Conservation (phyloP, 1,284 basidiomycete genomes). For the Ustilago trichophora region DNA sequence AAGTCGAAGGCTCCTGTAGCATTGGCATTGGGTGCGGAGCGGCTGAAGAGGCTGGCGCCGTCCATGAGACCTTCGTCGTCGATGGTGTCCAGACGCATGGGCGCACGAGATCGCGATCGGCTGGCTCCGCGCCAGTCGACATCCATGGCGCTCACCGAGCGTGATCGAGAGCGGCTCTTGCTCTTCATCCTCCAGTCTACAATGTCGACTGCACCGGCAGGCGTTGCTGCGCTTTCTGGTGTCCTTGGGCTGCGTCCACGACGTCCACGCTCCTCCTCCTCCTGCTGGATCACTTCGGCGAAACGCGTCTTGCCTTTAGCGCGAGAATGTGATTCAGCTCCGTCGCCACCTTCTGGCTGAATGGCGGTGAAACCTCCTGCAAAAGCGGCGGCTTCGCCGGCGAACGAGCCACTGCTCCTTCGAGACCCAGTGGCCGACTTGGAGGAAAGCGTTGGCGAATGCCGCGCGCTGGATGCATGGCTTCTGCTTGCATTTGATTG, state of each 20-base stretch:
- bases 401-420: conserved; percentile 47
- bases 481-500: conserved; percentile 28
- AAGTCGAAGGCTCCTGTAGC: conserved; percentile 39
- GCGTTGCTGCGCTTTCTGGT: conserved; percentile 51
- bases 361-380: conserved; percentile 37
- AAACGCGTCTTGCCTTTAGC: conserved; percentile 69
- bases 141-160: conserved; percentile 76
- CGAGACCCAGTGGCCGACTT: conserved; percentile 30
- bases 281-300: conserved; percentile 66
- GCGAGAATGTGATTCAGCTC: conserved; percentile 3
- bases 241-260: conserved; percentile 54
- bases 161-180: conserved; percentile 68
- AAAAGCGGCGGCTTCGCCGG: conserved; percentile 9
- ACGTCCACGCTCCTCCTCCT: conserved; percentile 55
- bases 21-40: conserved; percentile 44
- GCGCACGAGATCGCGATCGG: conserved; percentile 87
- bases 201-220: conserved; percentile 45
- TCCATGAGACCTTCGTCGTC: conserved; percentile 40
- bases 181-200: conserved; percentile 66
- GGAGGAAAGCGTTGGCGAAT: conserved; percentile 33
- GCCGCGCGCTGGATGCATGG: conserved; percentile 35
- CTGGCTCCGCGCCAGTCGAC: conserved; percentile 96
- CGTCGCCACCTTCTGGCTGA: conserved; percentile 6
- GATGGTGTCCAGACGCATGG: conserved; percentile 65
- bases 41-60: conserved; percentile 37